Base-by-base conservation (phyloP, 2,329 filamentous ascomycete species). In the Cordyceps sp. region DNA sequence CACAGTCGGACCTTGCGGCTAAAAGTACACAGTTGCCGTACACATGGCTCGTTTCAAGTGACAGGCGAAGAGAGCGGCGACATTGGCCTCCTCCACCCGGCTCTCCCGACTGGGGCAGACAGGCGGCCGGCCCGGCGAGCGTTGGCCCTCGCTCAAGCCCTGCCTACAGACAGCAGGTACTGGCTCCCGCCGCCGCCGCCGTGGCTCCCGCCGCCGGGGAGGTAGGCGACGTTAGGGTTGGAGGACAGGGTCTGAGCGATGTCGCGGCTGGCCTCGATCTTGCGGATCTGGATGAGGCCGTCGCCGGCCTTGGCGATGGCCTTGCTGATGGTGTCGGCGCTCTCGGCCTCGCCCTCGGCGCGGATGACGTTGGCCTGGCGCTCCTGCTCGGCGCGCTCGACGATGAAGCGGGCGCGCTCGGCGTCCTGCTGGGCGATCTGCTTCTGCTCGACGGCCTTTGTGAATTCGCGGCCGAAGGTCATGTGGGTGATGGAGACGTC, bases 401-500 rank as follows among this genome's bases (percentile, higher is more conserved):
- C 90, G 45, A 98, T 92, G 66, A 98, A 98, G 43, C 90, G 74
- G 30, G 90, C 90, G 42, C 90, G 74, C 69, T 98, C 90, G 41
- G 90, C 90, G 53, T 98, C 90, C 62, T 98, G 90, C 64, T 98
- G 90, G 34, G 90, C 90, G 57, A 98, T 98, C 69, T 98, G 90
- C 76, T 98, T 98, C 73, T 98, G 90, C 66, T 98, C 90, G 49
- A 98, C 90, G 42, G 90, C 90, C 59, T 83, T 82, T 38, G 90
- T 98, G 69, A 98, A 98, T 61, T 98, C 90, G 59, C 88, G 88
- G 46, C 90, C 90, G 55, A 98, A 98, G 33, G 90, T 98, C 90
- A 98, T 98, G 70, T 98, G 90, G 39, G 90, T 98, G 59, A 98
- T 98, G 52, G 84, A 93, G 37, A 98, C 90, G 52, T 98, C 90